Evolutionary conservation across 2,329 filamentous ascomycete genomes (phyloP).

Genomic region (Cladosporium sp.): DNA sequence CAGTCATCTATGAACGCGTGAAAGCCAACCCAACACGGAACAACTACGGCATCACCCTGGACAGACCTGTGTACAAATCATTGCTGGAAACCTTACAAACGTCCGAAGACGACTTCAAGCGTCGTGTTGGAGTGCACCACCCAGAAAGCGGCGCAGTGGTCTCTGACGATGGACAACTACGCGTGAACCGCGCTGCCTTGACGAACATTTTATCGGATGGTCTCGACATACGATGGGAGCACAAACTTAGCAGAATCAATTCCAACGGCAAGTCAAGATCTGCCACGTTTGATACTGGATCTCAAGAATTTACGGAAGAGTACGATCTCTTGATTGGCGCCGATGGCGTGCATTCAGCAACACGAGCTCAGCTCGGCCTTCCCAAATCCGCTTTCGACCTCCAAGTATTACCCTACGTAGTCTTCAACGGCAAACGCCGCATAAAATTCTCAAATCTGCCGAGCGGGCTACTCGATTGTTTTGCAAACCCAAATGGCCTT

Average conservation of each 20-base stretch:
- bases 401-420: constrained; percentile 35
- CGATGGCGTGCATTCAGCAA: constrained; percentile 37
- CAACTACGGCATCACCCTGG: constrained; percentile 39
- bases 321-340: constrained; percentile 30
- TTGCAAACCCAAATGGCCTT: constrained; percentile 15
- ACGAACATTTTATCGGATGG: constrained; percentile 34
- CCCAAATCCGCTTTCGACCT: constrained; percentile 15
- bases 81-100: constrained; percentile 32
- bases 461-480: background rate
- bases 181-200: constrained; percentile 34
- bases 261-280: constrained; percentile 1
- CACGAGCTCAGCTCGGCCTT: background rate
- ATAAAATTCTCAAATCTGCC: constrained; percentile 18
- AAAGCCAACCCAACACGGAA: constrained; percentile 18
- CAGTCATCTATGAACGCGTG: constrained; percentile 33
- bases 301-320: background rate
- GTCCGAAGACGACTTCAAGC: constrained; percentile 30
- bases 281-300: constrained; percentile 6
- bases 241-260: constrained; percentile 19
- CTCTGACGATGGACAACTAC: constrained; percentile 23
- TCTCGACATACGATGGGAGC: constrained; percentile 34
- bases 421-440: constrained; percentile 32
- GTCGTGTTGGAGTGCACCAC: constrained; percentile 27
- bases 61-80: constrained; percentile 29
- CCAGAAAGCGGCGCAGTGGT: constrained; percentile 19